These are phyloP conservation scores for Penicillium atrosanguineum DNA, from an alignment of 495 filamentous ascomycete species.

Conservation along the genomic window DNA sequence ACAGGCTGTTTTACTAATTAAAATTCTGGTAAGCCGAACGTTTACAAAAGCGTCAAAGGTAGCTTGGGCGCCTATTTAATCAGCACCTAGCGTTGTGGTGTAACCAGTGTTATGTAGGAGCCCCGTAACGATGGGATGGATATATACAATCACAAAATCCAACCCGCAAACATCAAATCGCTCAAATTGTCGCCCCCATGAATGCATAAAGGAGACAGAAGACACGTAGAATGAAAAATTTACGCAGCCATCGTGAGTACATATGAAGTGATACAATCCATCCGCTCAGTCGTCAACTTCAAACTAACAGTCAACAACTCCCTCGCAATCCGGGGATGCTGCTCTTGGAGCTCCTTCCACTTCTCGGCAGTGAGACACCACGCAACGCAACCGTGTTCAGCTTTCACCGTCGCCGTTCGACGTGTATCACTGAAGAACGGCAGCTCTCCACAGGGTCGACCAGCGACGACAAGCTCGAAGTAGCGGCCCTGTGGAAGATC, in stretches of 20 bases:
- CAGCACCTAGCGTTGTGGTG: neutral
- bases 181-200: conserved; percentile 3
- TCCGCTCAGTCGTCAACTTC: conserved; percentile 85
- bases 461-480: conserved; percentile 88
- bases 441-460: conserved; percentile 91
- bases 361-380: conserved; percentile 72
- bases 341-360: conserved; percentile 68
- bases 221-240: conserved; percentile 1
- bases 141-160: neutral
- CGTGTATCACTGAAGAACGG: conserved; percentile 92
- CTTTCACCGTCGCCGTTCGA: conserved; percentile 79
- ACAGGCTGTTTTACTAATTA: too few species aligned
- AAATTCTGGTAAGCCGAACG: too few species aligned
- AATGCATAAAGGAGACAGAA: neutral
- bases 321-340: conserved; percentile 70
- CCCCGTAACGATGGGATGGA: neutral
- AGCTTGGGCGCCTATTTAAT: too few species aligned
- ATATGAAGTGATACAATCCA: conserved; percentile 79
- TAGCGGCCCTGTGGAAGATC: conserved; percentile 83
- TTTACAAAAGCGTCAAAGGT: too few species aligned
- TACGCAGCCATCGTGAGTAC: conserved; percentile 38
- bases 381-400: conserved; percentile 75
- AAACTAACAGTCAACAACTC: conserved; percentile 81
- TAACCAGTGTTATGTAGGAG: neutral
- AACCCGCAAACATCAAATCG: neutral